These are phyloP conservation scores for Aspergillus hortae DNA, from an alignment of 2,329 filamentous ascomycete genomes.

Conservation along the genomic window DNA sequence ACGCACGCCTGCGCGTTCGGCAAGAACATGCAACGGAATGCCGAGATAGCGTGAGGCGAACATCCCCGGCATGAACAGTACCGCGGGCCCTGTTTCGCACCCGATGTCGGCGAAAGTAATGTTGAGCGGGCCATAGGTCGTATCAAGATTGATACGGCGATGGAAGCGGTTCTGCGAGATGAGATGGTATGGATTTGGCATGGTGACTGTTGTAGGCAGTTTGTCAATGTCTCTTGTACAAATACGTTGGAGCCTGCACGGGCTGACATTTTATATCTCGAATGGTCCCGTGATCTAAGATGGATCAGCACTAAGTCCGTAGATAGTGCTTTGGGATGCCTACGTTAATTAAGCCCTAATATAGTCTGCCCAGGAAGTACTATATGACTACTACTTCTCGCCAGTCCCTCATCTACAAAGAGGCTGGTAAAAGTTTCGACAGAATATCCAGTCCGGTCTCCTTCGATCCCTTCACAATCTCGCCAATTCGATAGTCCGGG, in stretches of 20 bases:
- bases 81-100: conserved; percentile 1
- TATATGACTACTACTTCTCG: no score
- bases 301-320: no score
- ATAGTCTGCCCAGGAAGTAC: no score
- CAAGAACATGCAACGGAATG: conserved; percentile 19
- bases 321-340: no score
- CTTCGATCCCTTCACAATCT: conserved; percentile 3
- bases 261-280: no score
- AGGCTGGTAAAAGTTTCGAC: neutral
- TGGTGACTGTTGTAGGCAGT: no score
- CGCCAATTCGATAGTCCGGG: conserved; percentile 22
- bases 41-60: conserved; percentile 23
- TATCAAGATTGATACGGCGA: conserved; percentile 11
- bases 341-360: no score
- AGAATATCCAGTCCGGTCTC: neutral
- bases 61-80: conserved; percentile 26
- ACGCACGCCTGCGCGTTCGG: conserved; percentile 21
- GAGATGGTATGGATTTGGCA: no score
- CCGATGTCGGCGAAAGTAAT: conserved; percentile 24
- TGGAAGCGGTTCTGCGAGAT: conserved; percentile 21
- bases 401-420: no score
- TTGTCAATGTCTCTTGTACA: no score
- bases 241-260: no score
- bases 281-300: no score
- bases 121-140: conserved; percentile 11